Base-by-base conservation (phyloP, 1,284 basidiomycete genomes). In the Cryptococcus depauperatus region DNA sequence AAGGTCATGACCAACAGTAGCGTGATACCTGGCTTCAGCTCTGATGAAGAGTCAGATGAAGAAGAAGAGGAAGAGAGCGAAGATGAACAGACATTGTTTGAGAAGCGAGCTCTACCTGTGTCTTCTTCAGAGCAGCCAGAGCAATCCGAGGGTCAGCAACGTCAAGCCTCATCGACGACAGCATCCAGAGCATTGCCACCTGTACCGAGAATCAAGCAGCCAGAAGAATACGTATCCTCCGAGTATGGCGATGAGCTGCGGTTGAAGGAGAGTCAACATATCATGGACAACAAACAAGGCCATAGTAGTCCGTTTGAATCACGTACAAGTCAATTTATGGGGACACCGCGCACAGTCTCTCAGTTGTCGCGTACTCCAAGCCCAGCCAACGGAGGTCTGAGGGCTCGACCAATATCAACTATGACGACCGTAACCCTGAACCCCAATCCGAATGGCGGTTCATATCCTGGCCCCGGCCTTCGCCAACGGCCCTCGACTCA, bases 11-110 rank as follows among this genome's bases (percentile, higher is more conserved):
- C 35, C 27, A 45, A n/a, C 32, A 37, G 8, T 51, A 18, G 25
- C 27, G 13, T 18, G 16, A 41, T 30, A 13, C 25, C 16, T 10
- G 27, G 26, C 10, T 41, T 57, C 35, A 59, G 52, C n/a, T 59
- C 56, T 45, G 83, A 84, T 3, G 84, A 85, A 10, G 85, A 86
- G 4, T 84, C 85, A 10, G 79, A 84, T 5, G 78, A 79, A 0
- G 80, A 82, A 0, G 81, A 82, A 0, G 83, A 84, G 14, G 79
- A 84, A 7, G 78, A 79, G 0, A 80, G 82, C 0, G 82, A 82
- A 0, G 83, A 84, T 7, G 50, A 79, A 14, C 48, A 54, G 22
- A 51, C 54, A 18, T 44, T 48, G 10, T 34, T 44, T 16, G 25
- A 43, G 23, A 49, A 42, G 34, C 34, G 23, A 39, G 53, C 56